Conservation (phyloP, 2,329 filamentous ascomycete genomes). For the Thielaviopsis punctulata region DNA sequence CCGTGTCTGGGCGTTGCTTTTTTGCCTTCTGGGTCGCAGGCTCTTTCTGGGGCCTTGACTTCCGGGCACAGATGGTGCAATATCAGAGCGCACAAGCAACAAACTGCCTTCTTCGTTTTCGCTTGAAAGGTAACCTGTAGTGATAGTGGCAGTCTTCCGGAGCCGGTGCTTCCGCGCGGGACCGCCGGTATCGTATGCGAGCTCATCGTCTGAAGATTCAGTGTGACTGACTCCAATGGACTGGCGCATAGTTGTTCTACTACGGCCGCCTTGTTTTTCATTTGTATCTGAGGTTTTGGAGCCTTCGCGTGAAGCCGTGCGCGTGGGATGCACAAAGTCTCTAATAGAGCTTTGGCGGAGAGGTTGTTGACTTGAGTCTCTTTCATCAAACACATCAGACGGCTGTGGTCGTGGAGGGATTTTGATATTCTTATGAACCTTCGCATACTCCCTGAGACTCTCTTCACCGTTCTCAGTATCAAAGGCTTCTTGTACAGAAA, state of each 20-base stretch:
- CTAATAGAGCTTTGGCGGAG: not conserved
- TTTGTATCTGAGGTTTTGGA: not conserved
- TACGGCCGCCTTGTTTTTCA: not conserved
- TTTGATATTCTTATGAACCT: too few relatives aligned
- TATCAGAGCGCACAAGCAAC: slow-evolving; percentile 22
- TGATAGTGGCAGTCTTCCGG: not conserved
- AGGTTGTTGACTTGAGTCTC: not conserved
- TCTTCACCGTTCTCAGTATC: slow-evolving; percentile 19
- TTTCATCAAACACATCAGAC: not conserved
- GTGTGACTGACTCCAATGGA: not conserved
- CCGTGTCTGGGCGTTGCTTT: slow-evolving; percentile 12
- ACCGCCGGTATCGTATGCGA: not conserved
- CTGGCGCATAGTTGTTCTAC: not conserved
- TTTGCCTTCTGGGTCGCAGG: not conserved
- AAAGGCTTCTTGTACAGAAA: slow-evolving; percentile 18
- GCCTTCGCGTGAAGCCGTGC: not conserved
- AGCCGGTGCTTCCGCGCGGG: not conserved
- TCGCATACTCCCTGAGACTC: slow-evolving; percentile 16
- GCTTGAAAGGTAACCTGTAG: slow-evolving; percentile 2
- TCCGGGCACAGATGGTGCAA: slow-evolving; percentile 13
- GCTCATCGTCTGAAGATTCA: not conserved
- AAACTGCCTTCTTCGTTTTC: slow-evolving; percentile 22
- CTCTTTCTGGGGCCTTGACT: not conserved
- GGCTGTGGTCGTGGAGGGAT: not conserved
- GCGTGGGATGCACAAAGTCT: not conserved